Evolutionary conservation across 2,329 filamentous ascomycete species (phyloP).

Genomic region (Dendrostoma leiphaemia): DNA sequence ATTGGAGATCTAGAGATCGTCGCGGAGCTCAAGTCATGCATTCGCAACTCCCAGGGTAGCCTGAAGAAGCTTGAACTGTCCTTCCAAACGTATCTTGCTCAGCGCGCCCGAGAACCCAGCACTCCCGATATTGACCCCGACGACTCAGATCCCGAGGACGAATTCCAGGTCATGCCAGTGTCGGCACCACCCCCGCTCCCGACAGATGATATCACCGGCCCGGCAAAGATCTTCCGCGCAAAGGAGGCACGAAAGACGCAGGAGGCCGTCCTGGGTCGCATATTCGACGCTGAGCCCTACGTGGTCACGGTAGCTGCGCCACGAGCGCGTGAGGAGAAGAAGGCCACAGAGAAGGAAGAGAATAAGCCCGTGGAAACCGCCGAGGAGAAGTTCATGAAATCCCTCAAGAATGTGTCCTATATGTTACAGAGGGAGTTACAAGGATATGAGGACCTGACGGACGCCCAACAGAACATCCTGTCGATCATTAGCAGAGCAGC

Average conservation of each 20-base stretch:
- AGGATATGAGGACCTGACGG: conserved; percentile 30
- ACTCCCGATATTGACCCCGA: conserved; percentile 34
- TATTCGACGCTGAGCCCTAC: conserved; percentile 50
- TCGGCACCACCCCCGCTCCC: conserved; percentile 20
- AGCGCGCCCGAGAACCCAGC: conserved; percentile 41
- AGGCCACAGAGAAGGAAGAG: conserved; percentile 20
- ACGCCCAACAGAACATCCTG: conserved; percentile 44
- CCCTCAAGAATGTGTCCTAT: conserved; percentile 38
- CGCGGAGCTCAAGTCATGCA: conserved; percentile 53
- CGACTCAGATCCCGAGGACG: conserved; percentile 51
- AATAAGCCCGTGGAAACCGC: conserved; percentile 5
- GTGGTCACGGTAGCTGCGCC: too few species aligned
- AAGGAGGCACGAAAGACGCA: conserved; percentile 55
- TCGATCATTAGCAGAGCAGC: conserved; percentile 51
- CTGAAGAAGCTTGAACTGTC: conserved; percentile 56
- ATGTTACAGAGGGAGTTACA: conserved; percentile 42
- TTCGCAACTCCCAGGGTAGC: conserved; percentile 53
- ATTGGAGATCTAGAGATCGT: conserved; percentile 58
- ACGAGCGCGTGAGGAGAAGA: conserved; percentile 31
- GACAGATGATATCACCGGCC: conserved; percentile 37
- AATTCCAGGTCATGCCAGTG: conserved; percentile 46
- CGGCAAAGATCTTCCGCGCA: conserved; percentile 45
- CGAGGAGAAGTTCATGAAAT: conserved; percentile 33
- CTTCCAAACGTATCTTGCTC: conserved; percentile 52
- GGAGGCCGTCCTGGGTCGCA: conserved; percentile 49